Evolutionary conservation across 306 rosid genomes (phyloP).

Genomic region (Heteromeles arbutifolia): DNA sequence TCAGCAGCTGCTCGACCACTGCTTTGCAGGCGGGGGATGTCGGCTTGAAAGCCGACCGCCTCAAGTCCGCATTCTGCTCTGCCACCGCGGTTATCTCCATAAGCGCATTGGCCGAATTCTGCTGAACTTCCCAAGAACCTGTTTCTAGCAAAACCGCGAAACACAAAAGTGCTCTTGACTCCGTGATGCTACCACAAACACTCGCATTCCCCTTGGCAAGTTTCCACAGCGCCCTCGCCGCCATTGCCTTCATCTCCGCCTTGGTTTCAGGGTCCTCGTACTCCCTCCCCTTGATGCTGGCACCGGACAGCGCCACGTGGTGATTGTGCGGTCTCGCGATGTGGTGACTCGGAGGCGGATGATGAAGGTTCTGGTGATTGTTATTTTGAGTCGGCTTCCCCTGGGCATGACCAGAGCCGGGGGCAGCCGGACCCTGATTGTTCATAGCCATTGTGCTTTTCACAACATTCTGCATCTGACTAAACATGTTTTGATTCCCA

Average conservation of each 20-base stretch:
- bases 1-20: constrained; percentile 50
- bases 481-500: constrained; percentile 7
- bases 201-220: constrained; percentile 44
- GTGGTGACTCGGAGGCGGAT: neutral
- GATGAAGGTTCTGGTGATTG: neutral
- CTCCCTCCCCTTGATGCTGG: constrained; percentile 69
- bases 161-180: constrained; percentile 69
- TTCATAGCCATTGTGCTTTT: constrained; percentile 14
- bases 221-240: constrained; percentile 65
- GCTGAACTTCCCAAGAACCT: constrained; percentile 44
- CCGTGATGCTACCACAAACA: constrained; percentile 55
- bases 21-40: constrained; percentile 72
- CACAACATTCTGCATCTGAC: constrained; percentile 28
- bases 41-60: constrained; percentile 74
- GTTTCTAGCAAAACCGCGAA: constrained; percentile 63
- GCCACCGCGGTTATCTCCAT: constrained; percentile 68
- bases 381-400: neutral
- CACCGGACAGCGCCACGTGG: constrained; percentile 13
- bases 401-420: neutral
- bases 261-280: constrained; percentile 51
- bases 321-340: neutral
- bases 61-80: constrained; percentile 45
- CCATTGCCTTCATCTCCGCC: constrained; percentile 68
- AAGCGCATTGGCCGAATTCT: constrained; percentile 50
- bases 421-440: neutral